A percentile compares a stretch with the other conserved stretches of the same genome.
phyloP scores from a whole-genome alignment of 768 basidiomycete species.

The Pholiota conissans region DNA sequence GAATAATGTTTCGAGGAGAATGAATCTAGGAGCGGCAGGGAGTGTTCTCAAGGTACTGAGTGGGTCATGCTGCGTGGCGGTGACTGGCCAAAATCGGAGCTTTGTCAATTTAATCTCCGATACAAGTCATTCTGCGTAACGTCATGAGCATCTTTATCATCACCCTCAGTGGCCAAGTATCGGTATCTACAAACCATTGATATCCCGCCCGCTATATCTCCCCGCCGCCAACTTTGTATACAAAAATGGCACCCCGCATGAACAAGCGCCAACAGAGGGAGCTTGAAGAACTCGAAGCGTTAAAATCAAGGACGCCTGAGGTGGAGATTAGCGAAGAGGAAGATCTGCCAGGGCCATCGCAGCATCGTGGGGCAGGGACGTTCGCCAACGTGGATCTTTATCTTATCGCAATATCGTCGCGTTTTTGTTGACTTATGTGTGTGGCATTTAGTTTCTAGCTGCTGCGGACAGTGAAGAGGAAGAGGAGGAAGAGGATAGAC shows the following conservation, averaged over 20 bases:
- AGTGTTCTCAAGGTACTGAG: too few species aligned
- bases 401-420: slow-evolving; percentile 3
- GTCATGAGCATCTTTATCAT: too few species aligned
- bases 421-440: slow-evolving; percentile 4
- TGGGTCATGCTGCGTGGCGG: too few species aligned
- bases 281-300: slow-evolving; percentile 72
- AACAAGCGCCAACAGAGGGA: slow-evolving; percentile 89
- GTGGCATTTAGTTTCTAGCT: slow-evolving; percentile 39
- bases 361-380: slow-evolving; percentile 23
- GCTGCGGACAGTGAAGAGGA: slow-evolving; percentile 24
- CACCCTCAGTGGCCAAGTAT: too few species aligned
- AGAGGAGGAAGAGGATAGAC: slow-evolving; percentile 30
- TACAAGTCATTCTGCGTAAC: too few species aligned
- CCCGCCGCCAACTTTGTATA: too few species aligned
- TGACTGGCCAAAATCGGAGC: too few species aligned
- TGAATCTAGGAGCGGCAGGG: too few species aligned
- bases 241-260: slow-evolving; percentile 66
- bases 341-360: slow-evolving; percentile 13
- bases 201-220: too few species aligned
- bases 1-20: too few species aligned
- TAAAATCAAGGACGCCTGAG: slow-evolving; percentile 29
- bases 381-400: slow-evolving; percentile 45
- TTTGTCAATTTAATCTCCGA: too few species aligned
- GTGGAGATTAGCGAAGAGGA: slow-evolving; percentile 38
- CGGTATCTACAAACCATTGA: too few species aligned